Conservation (phyloP, 768 basidiomycete species). For the Polyporus arcularius region DNA sequence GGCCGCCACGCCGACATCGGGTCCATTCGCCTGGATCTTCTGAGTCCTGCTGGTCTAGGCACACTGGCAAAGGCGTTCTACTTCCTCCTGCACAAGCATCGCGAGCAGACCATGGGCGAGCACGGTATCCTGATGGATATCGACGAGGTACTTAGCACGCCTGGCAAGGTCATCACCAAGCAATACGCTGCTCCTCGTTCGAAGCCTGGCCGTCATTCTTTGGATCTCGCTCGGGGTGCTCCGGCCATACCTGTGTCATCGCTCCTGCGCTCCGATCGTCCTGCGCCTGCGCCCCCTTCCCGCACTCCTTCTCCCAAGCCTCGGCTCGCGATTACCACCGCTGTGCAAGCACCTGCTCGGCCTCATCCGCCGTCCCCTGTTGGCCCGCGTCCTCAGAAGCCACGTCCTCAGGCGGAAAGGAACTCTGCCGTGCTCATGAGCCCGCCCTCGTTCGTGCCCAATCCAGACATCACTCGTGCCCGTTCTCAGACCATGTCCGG, state of each 20-base stretch:
- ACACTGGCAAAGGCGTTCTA: conserved; percentile 88
- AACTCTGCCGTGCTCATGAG: conserved; percentile 1
- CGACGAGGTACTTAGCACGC: conserved; percentile 30
- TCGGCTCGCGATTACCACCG: conserved; percentile 10
- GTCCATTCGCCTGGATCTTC: conserved; percentile 62
- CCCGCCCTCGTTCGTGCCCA: conserved; percentile 8
- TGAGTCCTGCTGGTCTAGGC: conserved; percentile 68
- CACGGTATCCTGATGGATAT: conserved; percentile 47
- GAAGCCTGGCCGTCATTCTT: conserved; percentile 24
- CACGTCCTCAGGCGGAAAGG: conserved; percentile 19
- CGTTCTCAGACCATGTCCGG: conserved; percentile 6
- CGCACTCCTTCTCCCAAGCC: conserved; percentile 30
- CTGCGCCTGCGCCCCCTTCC: conserved; percentile 31
- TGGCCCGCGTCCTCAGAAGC: conserved; percentile 46
- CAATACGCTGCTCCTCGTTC: conserved; percentile 44
- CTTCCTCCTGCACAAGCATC: conserved; percentile 75
- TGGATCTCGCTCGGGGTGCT: conserved; percentile 10
- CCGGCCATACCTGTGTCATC: conserved; percentile 2
- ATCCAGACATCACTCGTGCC: conserved; percentile 8
- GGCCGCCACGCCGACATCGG: conserved; percentile 67
- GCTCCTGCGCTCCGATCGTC: conserved; percentile 27
- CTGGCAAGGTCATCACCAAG: conserved; percentile 37
- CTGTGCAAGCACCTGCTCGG: conserved; percentile 32
- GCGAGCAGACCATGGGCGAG: conserved; percentile 62
- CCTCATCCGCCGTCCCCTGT: conserved; percentile 50